phyloP scores from a whole-genome alignment of 805 yeast genomes.

The Ogataea nonfermentans region DNA sequence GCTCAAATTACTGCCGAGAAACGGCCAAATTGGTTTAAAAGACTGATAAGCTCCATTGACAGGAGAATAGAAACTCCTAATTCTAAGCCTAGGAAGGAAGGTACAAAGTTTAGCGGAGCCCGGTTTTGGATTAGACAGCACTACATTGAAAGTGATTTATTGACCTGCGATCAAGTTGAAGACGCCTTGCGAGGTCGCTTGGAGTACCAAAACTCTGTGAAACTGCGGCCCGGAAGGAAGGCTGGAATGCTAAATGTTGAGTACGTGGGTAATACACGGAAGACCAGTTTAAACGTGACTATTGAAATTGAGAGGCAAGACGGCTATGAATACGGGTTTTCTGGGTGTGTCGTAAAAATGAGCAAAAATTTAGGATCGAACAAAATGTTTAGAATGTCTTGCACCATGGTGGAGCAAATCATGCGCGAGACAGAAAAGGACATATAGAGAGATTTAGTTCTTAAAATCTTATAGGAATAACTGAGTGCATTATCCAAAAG shows the following conservation, averaged over 20 bases:
- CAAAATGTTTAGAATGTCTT: slow-evolving; percentile 21
- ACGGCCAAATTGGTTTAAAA: slow-evolving; percentile 15
- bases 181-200: slow-evolving; percentile 2
- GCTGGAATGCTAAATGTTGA: slow-evolving; percentile 7
- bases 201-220: slow-evolving; percentile 8
- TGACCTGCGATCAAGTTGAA: slow-evolving; percentile 5
- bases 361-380: slow-evolving; percentile 22
- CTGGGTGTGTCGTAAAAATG: slow-evolving; percentile 32
- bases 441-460: neutral
- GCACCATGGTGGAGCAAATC: slow-evolving; percentile 18
- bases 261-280: slow-evolving; percentile 12
- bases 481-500: neutral
- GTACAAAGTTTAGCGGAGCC: neutral
- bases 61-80: neutral
- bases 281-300: slow-evolving; percentile 15
- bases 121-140: slow-evolving; percentile 6
- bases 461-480: neutral
- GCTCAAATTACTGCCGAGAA: neutral
- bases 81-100: neutral
- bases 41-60: slow-evolving; percentile 7
- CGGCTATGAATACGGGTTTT: slow-evolving; percentile 33
- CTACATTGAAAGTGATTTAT: slow-evolving; percentile 4
- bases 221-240: slow-evolving; percentile 4
- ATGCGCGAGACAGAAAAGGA: slow-evolving; percentile 11
- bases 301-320: slow-evolving; percentile 28